These are phyloP conservation scores for Euphrasia arctica DNA, from an alignment of 305 asterid species.

Conservation along the genomic window DNA sequence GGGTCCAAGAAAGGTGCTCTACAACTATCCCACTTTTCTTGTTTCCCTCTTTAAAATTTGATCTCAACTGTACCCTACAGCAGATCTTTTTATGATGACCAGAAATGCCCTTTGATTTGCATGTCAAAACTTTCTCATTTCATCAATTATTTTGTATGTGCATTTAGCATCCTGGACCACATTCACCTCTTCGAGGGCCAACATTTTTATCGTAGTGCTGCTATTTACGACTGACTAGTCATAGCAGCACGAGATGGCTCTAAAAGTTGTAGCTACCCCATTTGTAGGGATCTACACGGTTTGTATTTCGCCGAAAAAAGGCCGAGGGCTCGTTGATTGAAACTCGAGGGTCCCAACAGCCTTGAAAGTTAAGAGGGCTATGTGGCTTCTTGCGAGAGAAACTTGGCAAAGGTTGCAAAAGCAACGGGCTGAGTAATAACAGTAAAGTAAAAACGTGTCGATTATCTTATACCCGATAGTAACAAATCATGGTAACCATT, in stretches of 20 bases:
- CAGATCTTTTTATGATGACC: conserved; percentile 28
- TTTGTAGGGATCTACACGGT: neutral
- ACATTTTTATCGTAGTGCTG: neutral
- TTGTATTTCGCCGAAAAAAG: neutral
- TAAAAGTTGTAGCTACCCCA: neutral
- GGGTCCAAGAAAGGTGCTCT: conserved; percentile 1
- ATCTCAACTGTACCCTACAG: conserved; percentile 27
- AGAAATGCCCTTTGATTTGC: conserved; percentile 26
- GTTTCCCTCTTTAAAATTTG: conserved; percentile 1
- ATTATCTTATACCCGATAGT: too few species aligned
- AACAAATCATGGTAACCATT: too few species aligned
- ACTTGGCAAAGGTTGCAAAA: too few species aligned
- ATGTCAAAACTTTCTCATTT: neutral
- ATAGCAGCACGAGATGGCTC: neutral
- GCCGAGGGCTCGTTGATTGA: neutral
- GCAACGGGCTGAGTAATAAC: too few species aligned
- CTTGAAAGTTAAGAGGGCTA: neutral
- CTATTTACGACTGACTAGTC: neutral
- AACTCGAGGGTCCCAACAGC: neutral
- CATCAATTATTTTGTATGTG: neutral
- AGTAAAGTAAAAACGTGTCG: too few species aligned
- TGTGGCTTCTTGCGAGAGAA: neutral
- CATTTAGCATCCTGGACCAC: conserved; percentile 5
- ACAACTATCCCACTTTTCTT: conserved; percentile 12
- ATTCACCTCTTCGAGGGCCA: neutral